These are phyloP conservation scores for Diplodia intermedia DNA, from an alignment of 2,329 filamentous ascomycete species.

Conservation along the genomic window DNA sequence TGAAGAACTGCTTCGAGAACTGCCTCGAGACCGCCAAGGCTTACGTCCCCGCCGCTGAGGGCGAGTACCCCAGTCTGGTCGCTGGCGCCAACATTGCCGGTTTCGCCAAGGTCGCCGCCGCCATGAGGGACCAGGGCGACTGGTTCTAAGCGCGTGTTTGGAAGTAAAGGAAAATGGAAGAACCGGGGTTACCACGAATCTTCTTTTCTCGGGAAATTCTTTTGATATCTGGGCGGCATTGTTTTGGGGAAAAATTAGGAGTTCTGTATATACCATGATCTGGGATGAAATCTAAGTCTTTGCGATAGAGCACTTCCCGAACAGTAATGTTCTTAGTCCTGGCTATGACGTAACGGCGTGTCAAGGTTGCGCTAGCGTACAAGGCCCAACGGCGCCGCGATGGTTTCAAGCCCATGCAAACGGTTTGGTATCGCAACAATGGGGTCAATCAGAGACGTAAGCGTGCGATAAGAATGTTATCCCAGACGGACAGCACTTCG, in stretches of 20 bases:
- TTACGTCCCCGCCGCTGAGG: constrained; percentile 80
- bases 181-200: background rate
- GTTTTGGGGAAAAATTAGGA: constrained; percentile 8
- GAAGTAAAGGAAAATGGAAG: background rate
- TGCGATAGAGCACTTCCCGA: background rate
- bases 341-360: background rate
- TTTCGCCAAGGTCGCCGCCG: constrained; percentile 92
- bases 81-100: constrained; percentile 97
- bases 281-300: constrained; percentile 21
- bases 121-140: constrained; percentile 96
- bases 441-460: background rate
- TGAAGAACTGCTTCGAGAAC: constrained; percentile 92
- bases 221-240: constrained; percentile 5
- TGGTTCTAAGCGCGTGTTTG: constrained; percentile 68
- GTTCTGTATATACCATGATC: constrained; percentile 31
- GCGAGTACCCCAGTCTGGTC: constrained; percentile 86
- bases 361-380: no score
- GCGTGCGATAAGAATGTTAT: background rate
- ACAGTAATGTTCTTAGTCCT: background rate
- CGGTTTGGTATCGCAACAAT: background rate
- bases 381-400: no score
- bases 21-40: constrained; percentile 88
- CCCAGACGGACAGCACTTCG: no score
- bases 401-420: background rate
- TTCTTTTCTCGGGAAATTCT: constrained; percentile 7